A percentile compares a stretch with the other conserved stretches of the same genome.
Evolutionary conservation across 1,139 yeast genomes (phyloP).

Genomic region (Candida smagusa): DNA sequence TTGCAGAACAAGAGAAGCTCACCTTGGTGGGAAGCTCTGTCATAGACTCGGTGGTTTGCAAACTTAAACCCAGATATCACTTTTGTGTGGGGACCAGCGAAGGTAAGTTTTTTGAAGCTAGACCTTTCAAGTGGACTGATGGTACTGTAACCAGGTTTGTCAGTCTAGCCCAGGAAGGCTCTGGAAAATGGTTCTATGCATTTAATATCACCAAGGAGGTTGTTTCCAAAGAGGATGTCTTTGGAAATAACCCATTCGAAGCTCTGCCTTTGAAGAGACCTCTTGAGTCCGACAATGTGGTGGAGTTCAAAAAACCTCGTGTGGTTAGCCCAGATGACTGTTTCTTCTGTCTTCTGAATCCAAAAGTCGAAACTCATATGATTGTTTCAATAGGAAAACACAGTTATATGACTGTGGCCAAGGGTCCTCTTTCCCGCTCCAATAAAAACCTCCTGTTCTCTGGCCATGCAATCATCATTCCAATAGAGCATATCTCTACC

Average conservation of each 20-base stretch:
- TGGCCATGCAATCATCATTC: slow-evolving; percentile 83
- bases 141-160: slow-evolving; percentile 53
- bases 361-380: slow-evolving; percentile 76
- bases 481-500: slow-evolving; percentile 70
- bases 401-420: slow-evolving; percentile 74
- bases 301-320: slow-evolving; percentile 6
- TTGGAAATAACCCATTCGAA: slow-evolving; percentile 39
- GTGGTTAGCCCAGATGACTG: slow-evolving; percentile 50
- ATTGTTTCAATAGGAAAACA: slow-evolving; percentile 68
- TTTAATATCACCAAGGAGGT: slow-evolving; percentile 38
- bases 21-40: slow-evolving; percentile 32
- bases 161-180: slow-evolving; percentile 58
- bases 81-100: slow-evolving; percentile 52
- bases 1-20: slow-evolving; percentile 40
- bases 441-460: slow-evolving; percentile 49
- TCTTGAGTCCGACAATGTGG: not conserved
- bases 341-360: slow-evolving; percentile 82
- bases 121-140: slow-evolving; percentile 57
- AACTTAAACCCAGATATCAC: slow-evolving; percentile 59
- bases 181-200: slow-evolving; percentile 74
- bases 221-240: slow-evolving; percentile 9
- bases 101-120: slow-evolving; percentile 53
- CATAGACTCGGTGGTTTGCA: slow-evolving; percentile 47
- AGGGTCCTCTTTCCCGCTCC: slow-evolving; percentile 75
- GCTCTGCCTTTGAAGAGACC: not conserved